Conservation (phyloP, 2,329 filamentous ascomycete genomes). For the Aquanectria penicillioides region DNA sequence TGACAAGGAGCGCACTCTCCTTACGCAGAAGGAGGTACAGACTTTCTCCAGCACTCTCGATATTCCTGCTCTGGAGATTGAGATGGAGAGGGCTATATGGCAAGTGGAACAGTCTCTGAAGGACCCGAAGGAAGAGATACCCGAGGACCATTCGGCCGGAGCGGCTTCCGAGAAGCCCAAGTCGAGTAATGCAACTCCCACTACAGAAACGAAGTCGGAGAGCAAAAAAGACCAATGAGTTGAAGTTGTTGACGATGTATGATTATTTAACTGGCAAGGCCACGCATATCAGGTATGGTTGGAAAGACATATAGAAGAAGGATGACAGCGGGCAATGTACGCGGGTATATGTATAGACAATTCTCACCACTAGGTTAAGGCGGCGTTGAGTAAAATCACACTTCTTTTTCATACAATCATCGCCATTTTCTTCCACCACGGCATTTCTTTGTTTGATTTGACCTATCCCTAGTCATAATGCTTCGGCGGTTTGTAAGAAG, state of each 20-base stretch:
- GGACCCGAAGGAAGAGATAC: constrained; percentile 44
- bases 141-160: constrained; percentile 25
- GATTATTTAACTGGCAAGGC: constrained; percentile 33
- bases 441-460: background rate
- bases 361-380: constrained; percentile 32
- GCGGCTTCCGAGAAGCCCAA: no score
- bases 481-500: constrained; percentile 27
- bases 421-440: constrained; percentile 5
- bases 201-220: constrained; percentile 16
- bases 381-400: constrained; percentile 30
- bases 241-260: constrained; percentile 36
- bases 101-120: constrained; percentile 69
- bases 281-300: constrained; percentile 20
- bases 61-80: constrained; percentile 75
- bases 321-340: constrained; percentile 25
- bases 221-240: constrained; percentile 37
- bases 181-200: constrained; percentile 17
- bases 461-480: constrained; percentile 35
- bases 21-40: constrained; percentile 64
- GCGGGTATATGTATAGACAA: constrained; percentile 42
- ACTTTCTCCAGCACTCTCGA: constrained; percentile 70
- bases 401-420: constrained; percentile 30
- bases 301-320: constrained; percentile 29
- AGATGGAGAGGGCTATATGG: constrained; percentile 80
- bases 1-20: constrained; percentile 50